A percentile compares a stretch with the other conserved stretches of the same genome.
phyloP scores from a whole-genome alignment of 2,329 filamentous ascomycete genomes.

The Penicillium sp. region DNA sequence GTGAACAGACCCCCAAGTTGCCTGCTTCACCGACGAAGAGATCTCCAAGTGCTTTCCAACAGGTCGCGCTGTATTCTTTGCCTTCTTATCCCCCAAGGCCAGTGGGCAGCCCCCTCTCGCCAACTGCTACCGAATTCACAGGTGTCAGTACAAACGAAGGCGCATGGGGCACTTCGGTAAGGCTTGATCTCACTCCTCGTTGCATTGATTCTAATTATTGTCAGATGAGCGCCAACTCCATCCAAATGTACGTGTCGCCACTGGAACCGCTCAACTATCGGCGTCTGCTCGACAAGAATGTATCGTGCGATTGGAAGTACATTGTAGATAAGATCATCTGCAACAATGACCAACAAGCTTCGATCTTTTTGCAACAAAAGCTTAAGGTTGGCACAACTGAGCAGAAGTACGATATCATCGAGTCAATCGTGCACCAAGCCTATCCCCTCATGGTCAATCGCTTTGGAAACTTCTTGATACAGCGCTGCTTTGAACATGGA shows the following conservation, averaged over 20 bases:
- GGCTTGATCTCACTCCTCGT: conserved; percentile 32
- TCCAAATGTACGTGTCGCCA: conserved; percentile 75
- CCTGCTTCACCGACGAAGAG: conserved; percentile 25
- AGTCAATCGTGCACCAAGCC: conserved; percentile 90
- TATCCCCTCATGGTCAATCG: conserved; percentile 97
- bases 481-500: conserved; percentile 98
- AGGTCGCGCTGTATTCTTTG: conserved; percentile 36
- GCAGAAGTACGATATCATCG: conserved; percentile 96
- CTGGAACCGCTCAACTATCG: conserved; percentile 95
- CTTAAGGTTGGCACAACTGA: conserved; percentile 92
- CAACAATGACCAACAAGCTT: conserved; percentile 98
- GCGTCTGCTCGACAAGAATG: conserved; percentile 87
- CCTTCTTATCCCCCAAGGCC: conserved; percentile 53
- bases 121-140: conserved; percentile 71
- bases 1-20: conserved; percentile 27
- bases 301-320: conserved; percentile 98
- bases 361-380: conserved; percentile 98
- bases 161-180: conserved; percentile 50
- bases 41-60: conserved; percentile 33
- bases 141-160: conserved; percentile 36
- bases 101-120: conserved; percentile 64
- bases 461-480: conserved; percentile 96
- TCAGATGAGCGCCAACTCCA: conserved; percentile 47
- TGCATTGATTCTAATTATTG: conserved; percentile 23
- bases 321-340: conserved; percentile 99